phyloP scores from a whole-genome alignment of 2,329 filamentous ascomycete genomes.

The Pseudocercospora musae region DNA sequence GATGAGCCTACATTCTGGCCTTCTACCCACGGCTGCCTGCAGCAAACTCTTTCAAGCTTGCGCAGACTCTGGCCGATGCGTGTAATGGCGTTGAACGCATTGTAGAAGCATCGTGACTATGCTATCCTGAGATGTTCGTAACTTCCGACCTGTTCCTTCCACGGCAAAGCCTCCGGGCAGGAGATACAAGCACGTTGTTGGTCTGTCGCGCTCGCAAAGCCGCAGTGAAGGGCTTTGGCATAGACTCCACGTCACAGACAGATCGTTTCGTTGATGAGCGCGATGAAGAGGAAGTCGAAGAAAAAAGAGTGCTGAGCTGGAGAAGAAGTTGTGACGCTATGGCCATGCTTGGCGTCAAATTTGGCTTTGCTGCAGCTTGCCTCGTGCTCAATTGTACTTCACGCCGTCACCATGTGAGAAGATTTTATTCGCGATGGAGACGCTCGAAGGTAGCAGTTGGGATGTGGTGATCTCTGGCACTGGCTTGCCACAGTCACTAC shows the following conservation, averaged over 20 bases:
- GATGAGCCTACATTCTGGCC: neutral
- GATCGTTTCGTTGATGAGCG: constrained; percentile 1
- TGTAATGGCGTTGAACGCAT: neutral
- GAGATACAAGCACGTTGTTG: constrained; percentile 5
- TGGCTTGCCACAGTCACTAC: constrained; percentile 51
- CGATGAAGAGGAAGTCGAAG: neutral
- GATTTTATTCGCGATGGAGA: constrained; percentile 41
- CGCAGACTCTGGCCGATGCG: neutral
- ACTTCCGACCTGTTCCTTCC: constrained; percentile 5
- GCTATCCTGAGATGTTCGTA: neutral
- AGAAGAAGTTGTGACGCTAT: neutral
- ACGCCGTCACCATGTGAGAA: constrained; percentile 11
- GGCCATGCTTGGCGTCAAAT: neutral
- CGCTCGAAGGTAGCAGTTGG: constrained; percentile 50
- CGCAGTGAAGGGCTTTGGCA: neutral
- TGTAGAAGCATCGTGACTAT: neutral
- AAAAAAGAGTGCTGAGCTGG: neutral
- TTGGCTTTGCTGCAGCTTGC: neutral
- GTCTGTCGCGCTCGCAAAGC: constrained; percentile 3
- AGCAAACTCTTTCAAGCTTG: neutral
- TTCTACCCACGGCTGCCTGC: neutral
- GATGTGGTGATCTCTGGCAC: constrained; percentile 54
- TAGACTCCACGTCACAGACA: neutral
- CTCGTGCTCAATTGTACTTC: constrained; percentile 1
- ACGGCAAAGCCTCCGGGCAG: constrained; percentile 3